phyloP scores from a whole-genome alignment of 805 yeast genomes.

The Danielozyma ontarioensis region DNA sequence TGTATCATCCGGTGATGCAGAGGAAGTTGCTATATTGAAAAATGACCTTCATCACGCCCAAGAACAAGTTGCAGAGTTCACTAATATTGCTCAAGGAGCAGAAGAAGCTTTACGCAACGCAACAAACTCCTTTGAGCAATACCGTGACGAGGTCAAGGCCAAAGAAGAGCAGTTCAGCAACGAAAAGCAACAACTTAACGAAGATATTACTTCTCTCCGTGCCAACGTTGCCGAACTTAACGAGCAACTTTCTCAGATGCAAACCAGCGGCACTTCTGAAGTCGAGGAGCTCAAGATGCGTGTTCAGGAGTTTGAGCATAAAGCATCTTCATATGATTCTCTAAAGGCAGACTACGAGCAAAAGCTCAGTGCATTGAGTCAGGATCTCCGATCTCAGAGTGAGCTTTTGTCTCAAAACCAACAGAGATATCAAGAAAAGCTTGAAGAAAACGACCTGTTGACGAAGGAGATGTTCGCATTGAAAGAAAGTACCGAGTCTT shows the following conservation, averaged over 20 bases:
- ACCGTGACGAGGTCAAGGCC: conserved; percentile 19
- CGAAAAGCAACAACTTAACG: conserved; percentile 20
- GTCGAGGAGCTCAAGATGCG: conserved; percentile 20
- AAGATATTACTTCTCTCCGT: conserved; percentile 4
- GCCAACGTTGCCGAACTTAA: background rate
- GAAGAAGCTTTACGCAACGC: conserved; percentile 59
- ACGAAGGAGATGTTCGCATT: conserved; percentile 23
- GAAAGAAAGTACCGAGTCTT: conserved; percentile 12
- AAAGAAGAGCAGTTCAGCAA: conserved; percentile 13
- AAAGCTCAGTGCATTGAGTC: conserved; percentile 20
- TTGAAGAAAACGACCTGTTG: conserved; percentile 50
- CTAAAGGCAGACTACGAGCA: conserved; percentile 27
- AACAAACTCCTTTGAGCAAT: conserved; percentile 48
- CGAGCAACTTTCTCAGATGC: background rate
- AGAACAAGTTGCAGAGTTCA: conserved; percentile 55
- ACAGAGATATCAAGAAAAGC: conserved; percentile 49
- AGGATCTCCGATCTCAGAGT: conserved; percentile 38
- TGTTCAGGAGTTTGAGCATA: conserved; percentile 17
- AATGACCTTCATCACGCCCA: conserved; percentile 54
- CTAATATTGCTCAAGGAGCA: conserved; percentile 57
- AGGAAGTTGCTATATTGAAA: conserved; percentile 42
- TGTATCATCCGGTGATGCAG: conserved; percentile 2
- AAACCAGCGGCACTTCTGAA: conserved; percentile 9
- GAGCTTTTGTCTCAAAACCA: conserved; percentile 46
- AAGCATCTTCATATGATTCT: conserved; percentile 30